Evolutionary conservation across 2,329 filamentous ascomycete species (phyloP).

Genomic region (Leptographium wingfieldii): DNA sequence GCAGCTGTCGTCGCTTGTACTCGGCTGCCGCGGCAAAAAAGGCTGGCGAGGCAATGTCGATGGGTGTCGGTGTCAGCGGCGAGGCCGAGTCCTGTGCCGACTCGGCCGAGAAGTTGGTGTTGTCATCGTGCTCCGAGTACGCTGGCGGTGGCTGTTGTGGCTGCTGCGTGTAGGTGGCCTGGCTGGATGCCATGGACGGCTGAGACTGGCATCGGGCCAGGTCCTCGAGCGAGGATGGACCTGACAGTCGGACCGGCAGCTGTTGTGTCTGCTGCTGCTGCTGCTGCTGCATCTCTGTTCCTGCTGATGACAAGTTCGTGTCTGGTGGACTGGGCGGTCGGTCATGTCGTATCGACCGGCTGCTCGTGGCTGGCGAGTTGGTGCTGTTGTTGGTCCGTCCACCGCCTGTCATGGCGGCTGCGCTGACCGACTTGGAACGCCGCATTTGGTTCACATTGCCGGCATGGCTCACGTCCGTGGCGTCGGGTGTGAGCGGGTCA

Average conservation of each 20-base stretch:
- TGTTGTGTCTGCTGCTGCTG: not conserved
- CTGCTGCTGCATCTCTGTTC: not conserved
- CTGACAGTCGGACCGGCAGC: constrained; percentile 13
- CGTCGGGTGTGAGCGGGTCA: constrained; percentile 54
- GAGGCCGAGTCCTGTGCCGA: constrained; percentile 44
- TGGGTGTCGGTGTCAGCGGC: constrained; percentile 44
- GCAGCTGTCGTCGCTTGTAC: constrained; percentile 26
- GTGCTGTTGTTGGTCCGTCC: not conserved
- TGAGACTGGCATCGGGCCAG: constrained; percentile 28
- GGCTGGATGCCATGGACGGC: constrained; percentile 44
- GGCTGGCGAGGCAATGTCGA: constrained; percentile 1
- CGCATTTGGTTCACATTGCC: constrained; percentile 22
- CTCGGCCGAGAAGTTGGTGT: constrained; percentile 37
- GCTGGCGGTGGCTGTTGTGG: not conserved
- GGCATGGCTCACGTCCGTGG: constrained; percentile 50
- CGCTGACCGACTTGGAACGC: constrained; percentile 31
- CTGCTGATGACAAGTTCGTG: constrained; percentile 37
- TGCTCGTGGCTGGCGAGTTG: constrained; percentile 20
- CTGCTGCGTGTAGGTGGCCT: constrained; percentile 32
- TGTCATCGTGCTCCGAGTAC: constrained; percentile 22
- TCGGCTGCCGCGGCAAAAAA: constrained; percentile 4
- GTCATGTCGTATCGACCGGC: constrained; percentile 22
- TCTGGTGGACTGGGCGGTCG: constrained; percentile 52
- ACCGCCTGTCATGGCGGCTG: not conserved
- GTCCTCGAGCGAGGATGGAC: constrained; percentile 6